Conservation (phyloP, 176 grass and related monocot species). For the Oryza meyeriana region DNA sequence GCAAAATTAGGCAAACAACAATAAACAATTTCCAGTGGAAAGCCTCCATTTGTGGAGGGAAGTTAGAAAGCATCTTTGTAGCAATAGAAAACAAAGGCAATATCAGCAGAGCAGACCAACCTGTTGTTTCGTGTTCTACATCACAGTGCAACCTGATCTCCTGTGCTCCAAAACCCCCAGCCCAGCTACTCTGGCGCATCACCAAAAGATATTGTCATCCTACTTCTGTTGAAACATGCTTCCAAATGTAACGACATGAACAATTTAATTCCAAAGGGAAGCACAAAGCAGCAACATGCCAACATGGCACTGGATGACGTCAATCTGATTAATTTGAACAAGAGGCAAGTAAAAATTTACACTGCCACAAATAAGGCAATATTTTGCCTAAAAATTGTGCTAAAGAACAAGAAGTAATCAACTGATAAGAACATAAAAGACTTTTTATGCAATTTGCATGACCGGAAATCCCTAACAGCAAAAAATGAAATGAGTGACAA, state of each 20-base stretch:
- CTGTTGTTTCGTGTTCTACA: slow-evolving; percentile 4
- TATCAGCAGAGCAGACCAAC: neutral
- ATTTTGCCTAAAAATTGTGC: neutral
- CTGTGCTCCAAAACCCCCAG: neutral
- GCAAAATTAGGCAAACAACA: neutral
- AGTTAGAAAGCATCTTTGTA: neutral
- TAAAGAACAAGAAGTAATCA: neutral
- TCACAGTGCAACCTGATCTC: neutral
- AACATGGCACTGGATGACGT: neutral
- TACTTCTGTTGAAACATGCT: neutral
- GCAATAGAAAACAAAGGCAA: neutral
- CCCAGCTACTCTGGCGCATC: neutral
- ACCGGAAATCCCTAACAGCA: neutral
- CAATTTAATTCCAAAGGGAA: neutral
- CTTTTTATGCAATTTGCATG: neutral
- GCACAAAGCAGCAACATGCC: neutral
- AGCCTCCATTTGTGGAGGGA: neutral
- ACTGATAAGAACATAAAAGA: neutral
- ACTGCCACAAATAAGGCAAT: neutral
- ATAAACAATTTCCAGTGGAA: neutral
- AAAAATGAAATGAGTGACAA: neutral
- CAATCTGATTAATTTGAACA: neutral
- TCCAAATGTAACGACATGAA: neutral
- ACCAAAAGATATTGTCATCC: neutral
- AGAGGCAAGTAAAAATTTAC: neutral